Percentiles rank a stretch among this genome's conserved stretches.
These are phyloP conservation scores for Boletus sensibilis DNA, from an alignment of 768 basidiomycete genomes.

Conservation along the genomic window DNA sequence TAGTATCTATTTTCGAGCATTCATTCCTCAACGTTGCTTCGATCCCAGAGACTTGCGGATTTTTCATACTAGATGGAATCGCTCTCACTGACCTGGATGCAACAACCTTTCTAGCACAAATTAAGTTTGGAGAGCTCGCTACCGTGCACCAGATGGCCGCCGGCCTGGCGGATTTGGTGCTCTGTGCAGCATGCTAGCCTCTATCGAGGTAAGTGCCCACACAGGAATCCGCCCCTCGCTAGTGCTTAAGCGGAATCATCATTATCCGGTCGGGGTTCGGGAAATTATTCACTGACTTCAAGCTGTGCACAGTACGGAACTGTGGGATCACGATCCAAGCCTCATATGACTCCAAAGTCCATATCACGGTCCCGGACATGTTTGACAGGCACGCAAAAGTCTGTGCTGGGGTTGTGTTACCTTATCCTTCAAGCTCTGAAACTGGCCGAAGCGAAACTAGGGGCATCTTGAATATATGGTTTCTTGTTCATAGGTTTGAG, in stretches of 20 bases:
- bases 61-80: conserved; percentile 26
- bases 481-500: neutral
- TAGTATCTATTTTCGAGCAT: conserved; percentile 1
- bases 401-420: conserved; percentile 20
- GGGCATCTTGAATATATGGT: conserved; percentile 11
- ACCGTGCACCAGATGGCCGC: conserved; percentile 40
- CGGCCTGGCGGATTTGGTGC: conserved; percentile 38
- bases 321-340: conserved; percentile 33
- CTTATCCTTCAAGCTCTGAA: conserved; percentile 40
- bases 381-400: conserved; percentile 17
- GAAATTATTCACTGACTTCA: neutral
- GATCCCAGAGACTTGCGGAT: conserved; percentile 22
- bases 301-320: conserved; percentile 27
- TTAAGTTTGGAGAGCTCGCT: conserved; percentile 27
- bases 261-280: conserved; percentile 35
- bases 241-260: neutral
- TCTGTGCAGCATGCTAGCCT: conserved; percentile 36
- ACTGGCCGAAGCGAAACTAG: conserved; percentile 33
- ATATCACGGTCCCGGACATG: conserved; percentile 12
- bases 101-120: conserved; percentile 26
- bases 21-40: conserved; percentile 17
- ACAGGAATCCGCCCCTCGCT: neutral
- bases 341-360: conserved; percentile 17
- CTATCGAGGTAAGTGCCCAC: conserved; percentile 30
- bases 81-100: conserved; percentile 33